These are phyloP conservation scores for Fraxinus cuspidata DNA, from an alignment of 257 asterid genomes.

Conservation along the genomic window DNA sequence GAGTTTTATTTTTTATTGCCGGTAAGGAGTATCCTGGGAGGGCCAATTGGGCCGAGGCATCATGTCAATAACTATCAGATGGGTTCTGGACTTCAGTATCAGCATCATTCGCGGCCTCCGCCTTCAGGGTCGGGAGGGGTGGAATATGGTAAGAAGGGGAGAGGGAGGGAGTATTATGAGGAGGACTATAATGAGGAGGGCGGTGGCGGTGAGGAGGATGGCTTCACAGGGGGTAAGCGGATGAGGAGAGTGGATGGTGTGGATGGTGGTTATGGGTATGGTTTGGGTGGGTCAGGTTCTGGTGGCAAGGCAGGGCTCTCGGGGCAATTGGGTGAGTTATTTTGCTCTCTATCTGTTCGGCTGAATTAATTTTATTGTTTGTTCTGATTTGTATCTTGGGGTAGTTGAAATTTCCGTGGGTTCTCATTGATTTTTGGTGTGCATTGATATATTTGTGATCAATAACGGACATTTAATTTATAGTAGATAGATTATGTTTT, in stretches of 20 bases:
- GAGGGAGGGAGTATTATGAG: conserved; percentile 68
- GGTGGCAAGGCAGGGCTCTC: conserved; percentile 57
- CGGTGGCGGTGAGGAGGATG: conserved; percentile 52
- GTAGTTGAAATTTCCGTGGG: conserved; percentile 3
- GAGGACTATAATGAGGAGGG: conserved; percentile 63
- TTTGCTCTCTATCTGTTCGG: neutral
- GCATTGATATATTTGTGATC: neutral
- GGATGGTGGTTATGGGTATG: conserved; percentile 71
- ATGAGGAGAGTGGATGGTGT: conserved; percentile 53
- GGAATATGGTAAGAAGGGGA: conserved; percentile 67
- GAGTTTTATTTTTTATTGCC: conserved; percentile 87
- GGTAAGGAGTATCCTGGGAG: conserved; percentile 86
- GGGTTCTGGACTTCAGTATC: conserved; percentile 40
- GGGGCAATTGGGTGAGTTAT: conserved; percentile 58
- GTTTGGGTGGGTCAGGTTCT: conserved; percentile 42
- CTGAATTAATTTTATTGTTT: neutral
- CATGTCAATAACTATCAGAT: conserved; percentile 43
- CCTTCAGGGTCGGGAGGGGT: conserved; percentile 38
- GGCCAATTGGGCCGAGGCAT: conserved; percentile 76
- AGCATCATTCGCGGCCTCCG: conserved; percentile 45
- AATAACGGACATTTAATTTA: neutral
- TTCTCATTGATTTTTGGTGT: neutral
- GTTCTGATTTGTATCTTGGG: conserved; percentile 4
- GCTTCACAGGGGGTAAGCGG: conserved; percentile 48
- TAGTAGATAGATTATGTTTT: neutral